Evolutionary conservation across 768 basidiomycete genomes (phyloP).

Genomic region (Naganishia vaughanmartiniae): DNA sequence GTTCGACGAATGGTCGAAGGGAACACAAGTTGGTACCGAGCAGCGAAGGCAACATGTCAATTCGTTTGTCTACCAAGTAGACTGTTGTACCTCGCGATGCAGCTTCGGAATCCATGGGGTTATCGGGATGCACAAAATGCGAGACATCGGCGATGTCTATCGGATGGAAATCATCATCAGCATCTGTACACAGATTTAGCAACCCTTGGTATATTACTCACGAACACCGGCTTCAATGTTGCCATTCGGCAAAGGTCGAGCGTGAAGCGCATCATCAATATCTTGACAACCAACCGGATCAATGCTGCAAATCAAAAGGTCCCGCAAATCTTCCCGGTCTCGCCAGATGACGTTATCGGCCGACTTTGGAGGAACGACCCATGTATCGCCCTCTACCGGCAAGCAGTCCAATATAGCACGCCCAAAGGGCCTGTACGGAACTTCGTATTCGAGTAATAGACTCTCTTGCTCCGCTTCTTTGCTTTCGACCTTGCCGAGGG

Average conservation of each 20-base stretch:
- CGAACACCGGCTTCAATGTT: slow-evolving; percentile 97
- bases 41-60: slow-evolving; percentile 93
- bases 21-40: slow-evolving; percentile 96
- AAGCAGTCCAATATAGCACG: slow-evolving; percentile 88
- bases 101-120: slow-evolving; percentile 93
- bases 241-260: slow-evolving; percentile 78
- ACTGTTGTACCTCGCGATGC: slow-evolving; percentile 95
- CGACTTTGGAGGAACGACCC: slow-evolving; percentile 83
- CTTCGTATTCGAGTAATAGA: slow-evolving; percentile 86
- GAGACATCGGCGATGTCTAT: slow-evolving; percentile 97
- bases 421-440: slow-evolving; percentile 95
- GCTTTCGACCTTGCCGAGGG: slow-evolving; percentile 83
- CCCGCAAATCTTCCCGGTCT: slow-evolving; percentile 80
- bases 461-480: slow-evolving; percentile 97
- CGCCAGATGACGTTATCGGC: slow-evolving; percentile 63
- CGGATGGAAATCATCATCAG: slow-evolving; percentile 11
- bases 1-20: slow-evolving; percentile 83
- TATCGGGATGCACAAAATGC: slow-evolving; percentile 88
- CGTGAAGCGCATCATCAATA: slow-evolving; percentile 97
- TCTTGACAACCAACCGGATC: slow-evolving; percentile 95
- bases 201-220: slow-evolving; percentile 57
- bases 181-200: neutral
- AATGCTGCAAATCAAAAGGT: slow-evolving; percentile 86
- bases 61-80: slow-evolving; percentile 95
- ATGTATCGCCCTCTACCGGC: slow-evolving; percentile 80